These are phyloP conservation scores for Macroventuria anomochaeta DNA, from an alignment of 2,329 filamentous ascomycete species.

Conservation along the genomic window DNA sequence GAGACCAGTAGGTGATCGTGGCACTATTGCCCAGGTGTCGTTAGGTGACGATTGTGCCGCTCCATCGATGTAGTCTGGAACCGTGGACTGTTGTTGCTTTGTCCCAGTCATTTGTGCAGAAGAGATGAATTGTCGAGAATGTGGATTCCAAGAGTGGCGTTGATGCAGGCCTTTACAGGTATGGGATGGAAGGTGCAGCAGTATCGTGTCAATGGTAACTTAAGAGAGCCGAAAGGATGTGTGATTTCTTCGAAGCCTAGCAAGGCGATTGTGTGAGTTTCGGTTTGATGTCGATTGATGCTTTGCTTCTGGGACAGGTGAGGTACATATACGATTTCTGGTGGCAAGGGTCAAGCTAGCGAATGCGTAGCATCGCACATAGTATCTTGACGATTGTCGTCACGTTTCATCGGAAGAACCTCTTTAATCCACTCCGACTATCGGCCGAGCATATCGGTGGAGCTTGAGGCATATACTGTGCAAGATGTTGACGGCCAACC, in stretches of 20 bases:
- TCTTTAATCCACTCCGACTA: neutral
- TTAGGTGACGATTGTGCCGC: slow-evolving; percentile 1
- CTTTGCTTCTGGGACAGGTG: neutral
- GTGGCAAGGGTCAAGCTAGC: neutral
- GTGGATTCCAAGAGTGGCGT: neutral
- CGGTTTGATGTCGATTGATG: too few species aligned
- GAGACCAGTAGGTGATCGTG: slow-evolving; percentile 3
- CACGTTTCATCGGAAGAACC: slow-evolving; percentile 1
- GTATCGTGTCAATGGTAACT: too few species aligned
- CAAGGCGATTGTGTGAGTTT: too few species aligned
- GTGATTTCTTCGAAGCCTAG: too few species aligned
- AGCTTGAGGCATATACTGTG: slow-evolving; percentile 6
- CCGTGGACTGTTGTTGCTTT: neutral
- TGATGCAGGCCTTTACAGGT: neutral
- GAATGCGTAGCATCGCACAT: neutral
- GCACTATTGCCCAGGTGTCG: slow-evolving; percentile 14
- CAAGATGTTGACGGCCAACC: neutral
- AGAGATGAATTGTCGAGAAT: neutral
- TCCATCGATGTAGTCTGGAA: slow-evolving; percentile 13
- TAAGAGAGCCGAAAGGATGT: neutral
- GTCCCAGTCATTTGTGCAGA: neutral
- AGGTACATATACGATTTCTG: neutral
- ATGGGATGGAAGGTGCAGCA: too few species aligned
- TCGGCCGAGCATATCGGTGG: slow-evolving; percentile 12
- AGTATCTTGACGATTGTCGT: neutral